Percentiles rank a stretch among this genome's conserved stretches.
Conservation (phyloP, 129 eudicot genomes). For the Tanacetum coccineum region DNA sequence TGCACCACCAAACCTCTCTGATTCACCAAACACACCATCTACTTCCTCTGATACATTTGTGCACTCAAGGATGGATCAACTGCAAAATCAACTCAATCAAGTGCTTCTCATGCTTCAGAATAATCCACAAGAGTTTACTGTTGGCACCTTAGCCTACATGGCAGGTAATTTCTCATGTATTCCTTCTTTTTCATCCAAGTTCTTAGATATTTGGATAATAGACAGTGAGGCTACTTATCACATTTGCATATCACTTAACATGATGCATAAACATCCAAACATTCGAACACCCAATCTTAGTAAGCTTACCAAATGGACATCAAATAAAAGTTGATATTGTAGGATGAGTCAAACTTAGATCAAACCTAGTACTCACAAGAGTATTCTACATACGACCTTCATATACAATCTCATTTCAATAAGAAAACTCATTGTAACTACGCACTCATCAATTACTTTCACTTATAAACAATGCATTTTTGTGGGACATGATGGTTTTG, state of each 20-base stretch:
- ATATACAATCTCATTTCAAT: no score
- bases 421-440: no score
- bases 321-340: background rate
- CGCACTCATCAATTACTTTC: no score
- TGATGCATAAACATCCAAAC: background rate
- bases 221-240: background rate
- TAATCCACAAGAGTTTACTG: background rate
- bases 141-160: accelerated
- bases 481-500: no score
- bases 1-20: background rate
- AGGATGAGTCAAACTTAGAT: no score
- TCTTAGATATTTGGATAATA: background rate
- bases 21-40: background rate
- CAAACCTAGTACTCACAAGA: no score
- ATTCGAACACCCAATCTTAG: background rate
- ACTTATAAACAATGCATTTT: no score
- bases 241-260: background rate
- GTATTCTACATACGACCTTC: no score
- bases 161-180: background rate
- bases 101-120: background rate
- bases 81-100: background rate
- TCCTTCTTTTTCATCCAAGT: background rate
- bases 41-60: background rate
- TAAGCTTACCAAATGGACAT: background rate
- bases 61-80: background rate